phyloP scores from a whole-genome alignment of 306 rosid species.

The Prunus mira region DNA sequence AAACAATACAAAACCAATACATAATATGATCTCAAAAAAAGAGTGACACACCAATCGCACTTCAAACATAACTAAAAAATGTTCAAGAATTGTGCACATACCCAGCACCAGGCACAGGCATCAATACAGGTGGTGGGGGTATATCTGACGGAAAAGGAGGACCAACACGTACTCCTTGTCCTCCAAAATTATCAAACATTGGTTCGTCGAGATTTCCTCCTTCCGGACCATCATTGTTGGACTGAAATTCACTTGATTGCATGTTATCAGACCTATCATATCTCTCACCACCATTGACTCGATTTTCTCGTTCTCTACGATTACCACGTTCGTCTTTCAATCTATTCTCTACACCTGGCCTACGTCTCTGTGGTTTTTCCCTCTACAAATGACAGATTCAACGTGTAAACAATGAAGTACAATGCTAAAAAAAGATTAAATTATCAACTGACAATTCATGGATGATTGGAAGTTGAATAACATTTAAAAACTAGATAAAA shows the following conservation, averaged over 20 bases:
- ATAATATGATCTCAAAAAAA: not conserved
- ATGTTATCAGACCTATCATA: slow-evolving; percentile 59
- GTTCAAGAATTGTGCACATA: slow-evolving; percentile 28
- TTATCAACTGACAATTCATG: not conserved
- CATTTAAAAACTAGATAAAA: not conserved
- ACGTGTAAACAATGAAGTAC: not conserved
- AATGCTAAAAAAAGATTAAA: not conserved
- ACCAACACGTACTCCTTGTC: slow-evolving; percentile 57
- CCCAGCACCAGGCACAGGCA: slow-evolving; percentile 99
- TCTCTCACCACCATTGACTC: slow-evolving; percentile 64
- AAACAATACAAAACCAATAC: not conserved
- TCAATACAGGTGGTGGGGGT: slow-evolving; percentile 82
- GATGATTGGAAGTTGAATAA: not conserved
- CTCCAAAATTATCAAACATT: slow-evolving; percentile 74
- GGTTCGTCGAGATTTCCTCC: slow-evolving; percentile 80
- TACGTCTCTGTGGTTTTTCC: slow-evolving; percentile 69
- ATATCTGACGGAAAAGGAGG: slow-evolving; percentile 80
- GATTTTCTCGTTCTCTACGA: slow-evolving; percentile 71
- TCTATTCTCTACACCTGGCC: slow-evolving; percentile 68
- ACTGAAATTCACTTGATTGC: slow-evolving; percentile 58
- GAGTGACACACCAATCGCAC: not conserved
- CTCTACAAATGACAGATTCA: slow-evolving; percentile 44
- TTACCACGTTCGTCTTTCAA: slow-evolving; percentile 89
- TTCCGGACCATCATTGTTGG: slow-evolving; percentile 58
- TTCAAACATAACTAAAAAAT: slow-evolving; percentile 3